phyloP scores from a whole-genome alignment of 106 monocot genomes.

The Allium sativum region DNA sequence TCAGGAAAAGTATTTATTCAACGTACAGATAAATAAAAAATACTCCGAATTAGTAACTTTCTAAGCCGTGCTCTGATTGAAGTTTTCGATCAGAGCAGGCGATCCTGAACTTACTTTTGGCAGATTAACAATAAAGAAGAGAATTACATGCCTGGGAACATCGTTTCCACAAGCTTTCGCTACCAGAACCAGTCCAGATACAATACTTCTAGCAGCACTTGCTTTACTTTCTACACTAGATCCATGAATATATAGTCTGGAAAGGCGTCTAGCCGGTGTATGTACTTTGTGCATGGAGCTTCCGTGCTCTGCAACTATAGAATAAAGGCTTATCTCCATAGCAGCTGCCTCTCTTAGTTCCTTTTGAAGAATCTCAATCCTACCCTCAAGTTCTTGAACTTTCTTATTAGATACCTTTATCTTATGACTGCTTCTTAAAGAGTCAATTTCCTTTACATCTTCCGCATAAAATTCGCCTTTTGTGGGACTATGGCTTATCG shows the following conservation, averaged over 20 bases:
- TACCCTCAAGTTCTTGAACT: constrained; percentile 54
- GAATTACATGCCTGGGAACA: constrained; percentile 50
- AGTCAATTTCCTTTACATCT: constrained; percentile 62
- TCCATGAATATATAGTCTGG: constrained; percentile 56
- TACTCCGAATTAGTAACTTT: neutral
- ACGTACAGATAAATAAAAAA: neutral
- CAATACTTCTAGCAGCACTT: constrained; percentile 47
- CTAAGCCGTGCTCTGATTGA: too few relatives aligned
- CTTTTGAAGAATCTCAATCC: constrained; percentile 50
- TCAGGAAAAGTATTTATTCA: neutral
- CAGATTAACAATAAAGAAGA: neutral
- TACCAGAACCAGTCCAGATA: constrained; percentile 57
- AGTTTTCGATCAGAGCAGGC: too few relatives aligned
- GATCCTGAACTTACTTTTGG: too few relatives aligned
- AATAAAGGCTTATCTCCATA: constrained; percentile 61
- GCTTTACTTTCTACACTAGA: constrained; percentile 39
- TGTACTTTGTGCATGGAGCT: constrained; percentile 84
- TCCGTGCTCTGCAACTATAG: constrained; percentile 78
- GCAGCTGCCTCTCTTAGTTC: constrained; percentile 82
- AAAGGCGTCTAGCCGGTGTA: constrained; percentile 83
- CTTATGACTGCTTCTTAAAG: constrained; percentile 22
- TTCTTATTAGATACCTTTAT: constrained; percentile 18
- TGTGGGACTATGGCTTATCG: constrained; percentile 22
- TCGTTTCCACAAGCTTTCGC: constrained; percentile 93
- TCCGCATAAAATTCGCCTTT: constrained; percentile 20